phyloP scores from a whole-genome alignment of 495 filamentous ascomycete species.

The Cercophora samala region DNA sequence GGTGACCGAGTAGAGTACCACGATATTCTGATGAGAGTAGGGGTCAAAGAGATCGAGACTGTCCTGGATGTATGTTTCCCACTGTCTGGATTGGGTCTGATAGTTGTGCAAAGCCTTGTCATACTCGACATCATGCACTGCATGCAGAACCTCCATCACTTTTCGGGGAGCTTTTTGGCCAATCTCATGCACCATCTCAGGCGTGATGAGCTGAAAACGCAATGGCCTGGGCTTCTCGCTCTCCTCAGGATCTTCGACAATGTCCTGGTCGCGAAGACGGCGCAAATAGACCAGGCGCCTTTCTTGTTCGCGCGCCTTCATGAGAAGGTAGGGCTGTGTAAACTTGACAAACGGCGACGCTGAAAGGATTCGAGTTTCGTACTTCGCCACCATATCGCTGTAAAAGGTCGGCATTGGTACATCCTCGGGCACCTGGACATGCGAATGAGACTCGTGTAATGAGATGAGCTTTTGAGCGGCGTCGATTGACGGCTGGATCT shows the following conservation, averaged over 20 bases:
- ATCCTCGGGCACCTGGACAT: conserved; percentile 67
- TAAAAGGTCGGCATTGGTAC: conserved; percentile 89
- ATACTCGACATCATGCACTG: conserved; percentile 93
- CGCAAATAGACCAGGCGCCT: conserved; percentile 74
- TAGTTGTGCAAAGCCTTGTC: conserved; percentile 93
- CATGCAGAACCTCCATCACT: conserved; percentile 87
- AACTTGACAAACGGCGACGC: conserved; percentile 96
- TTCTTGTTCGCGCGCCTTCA: conserved; percentile 88
- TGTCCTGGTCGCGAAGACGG: conserved; percentile 74
- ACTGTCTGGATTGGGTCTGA: conserved; percentile 88
- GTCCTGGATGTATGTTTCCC: conserved; percentile 86
- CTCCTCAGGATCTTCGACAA: conserved; percentile 50
- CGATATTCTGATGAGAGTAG: conserved; percentile 89
- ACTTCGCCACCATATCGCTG: conserved; percentile 87
- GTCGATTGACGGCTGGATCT: conserved; percentile 15
- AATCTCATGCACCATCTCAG: conserved; percentile 86
- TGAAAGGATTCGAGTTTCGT: conserved; percentile 88
- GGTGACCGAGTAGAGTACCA: conserved; percentile 89
- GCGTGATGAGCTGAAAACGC: conserved; percentile 84
- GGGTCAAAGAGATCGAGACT: conserved; percentile 88
- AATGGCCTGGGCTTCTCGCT: conserved; percentile 61
- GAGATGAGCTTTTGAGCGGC: conserved; percentile 36
- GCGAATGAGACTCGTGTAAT: conserved; percentile 45
- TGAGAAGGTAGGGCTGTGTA: conserved; percentile 86
- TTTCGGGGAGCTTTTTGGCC: conserved; percentile 73